These are phyloP conservation scores for Phytophthora chlamydospora DNA, from an alignment of 352 stramenopile species.

Conservation along the genomic window DNA sequence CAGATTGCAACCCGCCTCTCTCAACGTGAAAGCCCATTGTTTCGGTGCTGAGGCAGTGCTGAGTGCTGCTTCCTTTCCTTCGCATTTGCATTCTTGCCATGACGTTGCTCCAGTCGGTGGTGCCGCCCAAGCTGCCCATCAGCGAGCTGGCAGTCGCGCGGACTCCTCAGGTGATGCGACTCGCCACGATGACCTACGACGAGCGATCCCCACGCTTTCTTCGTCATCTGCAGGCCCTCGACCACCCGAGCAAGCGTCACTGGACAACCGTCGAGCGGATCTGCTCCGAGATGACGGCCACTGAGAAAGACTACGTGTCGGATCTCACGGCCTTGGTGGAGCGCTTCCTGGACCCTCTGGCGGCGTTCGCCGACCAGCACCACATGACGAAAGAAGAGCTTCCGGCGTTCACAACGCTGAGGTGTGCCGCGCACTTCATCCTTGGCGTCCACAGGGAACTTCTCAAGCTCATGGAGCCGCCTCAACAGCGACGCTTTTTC, in stretches of 20 bases:
- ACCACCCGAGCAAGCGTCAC: constrained; percentile 31
- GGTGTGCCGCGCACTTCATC: constrained; percentile 25
- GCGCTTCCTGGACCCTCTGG: constrained; percentile 30
- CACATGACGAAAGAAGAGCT: constrained; percentile 22
- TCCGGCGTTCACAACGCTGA: constrained; percentile 23
- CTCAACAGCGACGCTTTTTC: constrained; percentile 22
- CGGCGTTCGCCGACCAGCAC: constrained; percentile 19
- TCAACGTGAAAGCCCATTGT: constrained; percentile 17
- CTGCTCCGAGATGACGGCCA: constrained; percentile 38
- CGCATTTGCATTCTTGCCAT: constrained; percentile 7
- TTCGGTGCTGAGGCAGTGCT: neutral
- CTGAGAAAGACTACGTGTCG: constrained; percentile 40
- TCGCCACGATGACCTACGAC: constrained; percentile 27
- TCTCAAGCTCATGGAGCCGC: constrained; percentile 19
- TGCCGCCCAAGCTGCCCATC: constrained; percentile 20
- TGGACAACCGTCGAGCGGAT: constrained; percentile 37
- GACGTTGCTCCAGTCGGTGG: constrained; percentile 20
- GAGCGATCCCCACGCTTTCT: constrained; percentile 34
- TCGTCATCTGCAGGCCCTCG: constrained; percentile 31
- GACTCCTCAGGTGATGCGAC: constrained; percentile 23
- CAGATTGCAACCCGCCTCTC: constrained; percentile 19
- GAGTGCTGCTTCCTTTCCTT: neutral
- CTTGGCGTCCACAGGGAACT: constrained; percentile 35
- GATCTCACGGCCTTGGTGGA: constrained; percentile 30
- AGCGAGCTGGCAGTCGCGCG: constrained; percentile 9